phyloP scores from a whole-genome alignment of 495 filamentous ascomycete genomes.

The Xeromyces bisporus region DNA sequence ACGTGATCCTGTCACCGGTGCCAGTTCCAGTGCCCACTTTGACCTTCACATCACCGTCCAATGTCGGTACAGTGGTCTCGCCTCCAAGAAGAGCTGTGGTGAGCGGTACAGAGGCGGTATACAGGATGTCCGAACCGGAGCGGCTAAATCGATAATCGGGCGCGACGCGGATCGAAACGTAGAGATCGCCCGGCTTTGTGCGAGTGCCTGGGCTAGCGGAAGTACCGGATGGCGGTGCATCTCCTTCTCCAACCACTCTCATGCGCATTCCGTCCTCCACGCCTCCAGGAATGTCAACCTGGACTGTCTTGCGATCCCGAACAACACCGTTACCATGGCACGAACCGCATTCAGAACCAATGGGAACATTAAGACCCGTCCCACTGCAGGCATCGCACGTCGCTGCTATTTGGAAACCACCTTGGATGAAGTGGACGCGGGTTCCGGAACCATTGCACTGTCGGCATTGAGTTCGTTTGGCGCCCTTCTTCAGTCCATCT shows the following conservation, averaged over 20 bases:
- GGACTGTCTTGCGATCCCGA: slow-evolving; percentile 60
- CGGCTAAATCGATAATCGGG: slow-evolving; percentile 76
- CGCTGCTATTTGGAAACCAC: slow-evolving; percentile 87
- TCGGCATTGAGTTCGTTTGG: slow-evolving; percentile 53
- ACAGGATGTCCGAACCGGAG: slow-evolving; percentile 71
- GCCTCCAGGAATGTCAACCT: slow-evolving; percentile 79
- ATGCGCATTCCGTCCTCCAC: slow-evolving; percentile 92
- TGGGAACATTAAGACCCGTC: slow-evolving; percentile 50
- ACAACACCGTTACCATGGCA: slow-evolving; percentile 68
- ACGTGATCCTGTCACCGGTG: slow-evolving; percentile 77
- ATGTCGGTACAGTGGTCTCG: slow-evolving; percentile 72
- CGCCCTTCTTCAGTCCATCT: slow-evolving; percentile 67
- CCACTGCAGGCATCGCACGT: slow-evolving; percentile 73
- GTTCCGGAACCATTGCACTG: slow-evolving; percentile 75
- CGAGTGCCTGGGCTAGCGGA: slow-evolving; percentile 37
- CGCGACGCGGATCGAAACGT: slow-evolving; percentile 67
- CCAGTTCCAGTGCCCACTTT: slow-evolving; percentile 79
- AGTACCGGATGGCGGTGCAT: slow-evolving; percentile 60
- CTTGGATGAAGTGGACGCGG: slow-evolving; percentile 71
- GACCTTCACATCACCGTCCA: slow-evolving; percentile 77
- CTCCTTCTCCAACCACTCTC: slow-evolving; percentile 64
- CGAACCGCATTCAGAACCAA: slow-evolving; percentile 57
- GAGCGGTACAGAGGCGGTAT: slow-evolving; percentile 78
- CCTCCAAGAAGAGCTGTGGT: slow-evolving; percentile 88
- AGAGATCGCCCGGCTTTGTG: slow-evolving; percentile 63